phyloP scores from a whole-genome alignment of 2,329 filamentous ascomycete genomes.

The Talaromyces sp. region DNA sequence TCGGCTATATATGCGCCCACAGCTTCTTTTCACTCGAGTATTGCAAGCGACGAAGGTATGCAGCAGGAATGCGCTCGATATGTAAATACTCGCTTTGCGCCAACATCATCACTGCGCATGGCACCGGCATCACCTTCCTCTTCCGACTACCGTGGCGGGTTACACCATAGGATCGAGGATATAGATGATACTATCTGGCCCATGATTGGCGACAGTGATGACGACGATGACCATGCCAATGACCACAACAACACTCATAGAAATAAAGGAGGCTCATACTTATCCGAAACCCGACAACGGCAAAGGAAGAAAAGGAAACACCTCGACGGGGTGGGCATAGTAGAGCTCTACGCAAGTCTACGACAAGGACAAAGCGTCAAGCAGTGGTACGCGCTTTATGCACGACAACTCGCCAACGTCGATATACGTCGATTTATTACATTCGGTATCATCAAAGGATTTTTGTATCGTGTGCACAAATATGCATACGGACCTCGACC shows the following conservation, averaged over 20 bases:
- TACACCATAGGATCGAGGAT: background rate
- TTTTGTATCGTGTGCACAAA: conserved; percentile 87
- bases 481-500: conserved; percentile 58
- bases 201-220: conserved; percentile 29
- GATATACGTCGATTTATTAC: conserved; percentile 90
- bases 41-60: conserved; percentile 70
- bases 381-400: conserved; percentile 77
- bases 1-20: conserved; percentile 83
- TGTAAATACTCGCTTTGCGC: conserved; percentile 55
- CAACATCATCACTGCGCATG: conserved; percentile 18
- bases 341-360: conserved; percentile 81
- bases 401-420: conserved; percentile 66
- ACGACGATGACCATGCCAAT: conserved; percentile 14
- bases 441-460: conserved; percentile 92
- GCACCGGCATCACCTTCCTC: conserved; percentile 7
- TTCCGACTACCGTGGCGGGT: background rate
- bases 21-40: conserved; percentile 65
- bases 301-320: conserved; percentile 16
- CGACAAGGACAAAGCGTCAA: conserved; percentile 76
- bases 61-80: conserved; percentile 86
- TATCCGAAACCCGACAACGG: background rate
- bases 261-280: conserved; percentile 3
- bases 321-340: conserved; percentile 51
- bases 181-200: conserved; percentile 40
- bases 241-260: background rate